Base-by-base conservation (phyloP, 2,329 filamentous ascomycete genomes). In the Juglanconis oblonga region DNA sequence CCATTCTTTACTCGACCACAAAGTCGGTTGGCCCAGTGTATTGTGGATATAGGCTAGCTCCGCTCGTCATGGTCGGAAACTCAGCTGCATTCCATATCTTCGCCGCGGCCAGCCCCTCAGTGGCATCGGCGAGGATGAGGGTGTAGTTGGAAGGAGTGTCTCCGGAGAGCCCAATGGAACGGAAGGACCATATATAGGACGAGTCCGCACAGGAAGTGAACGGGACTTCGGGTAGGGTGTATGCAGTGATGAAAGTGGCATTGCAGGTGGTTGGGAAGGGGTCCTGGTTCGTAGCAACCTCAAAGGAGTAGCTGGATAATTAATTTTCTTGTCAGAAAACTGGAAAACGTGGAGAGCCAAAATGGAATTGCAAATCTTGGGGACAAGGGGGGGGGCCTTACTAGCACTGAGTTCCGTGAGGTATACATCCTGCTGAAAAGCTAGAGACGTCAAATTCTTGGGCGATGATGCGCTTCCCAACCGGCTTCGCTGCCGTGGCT, bases 131-230 rank as follows among this genome's bases (percentile, higher is more conserved):
- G 8, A 58, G 49, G 42, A 48, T 17, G 13, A 58, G 56, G 4
- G 56, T 58, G 24, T 58, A 58, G 40, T 58, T 58, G 33, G 49
- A 38, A 32, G 49, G 33, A 5, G 32, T 5, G 14, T 5, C n/a
- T 8, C 33, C 49, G 14, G 49, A 3, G 33, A 13, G n/a, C 33
- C 14, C 40, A 13, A 65, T 54, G 11, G 53, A 45, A 29, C 49
- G 59, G 60, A 66, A 66, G 3, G 63, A 65, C 63, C 63, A 66
- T 50, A 51, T 38, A 38, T 64, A 62, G 13, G 59, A 55, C 77
- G 47, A 83, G 71, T 11, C 81, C 79, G 67, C 83, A 81, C 14
- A 85, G 69, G 48, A 80, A 79, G 13, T 78, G 79, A 17, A 77
- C 64, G 50, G 80, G 78, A 50, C 70, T 72, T n/a, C 73, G 67